Evolutionary conservation across 1,139 yeast genomes (phyloP), one percentile per base, ranked within the genome.

Genomic region (Debaryomyces nepalensis): DNA sequence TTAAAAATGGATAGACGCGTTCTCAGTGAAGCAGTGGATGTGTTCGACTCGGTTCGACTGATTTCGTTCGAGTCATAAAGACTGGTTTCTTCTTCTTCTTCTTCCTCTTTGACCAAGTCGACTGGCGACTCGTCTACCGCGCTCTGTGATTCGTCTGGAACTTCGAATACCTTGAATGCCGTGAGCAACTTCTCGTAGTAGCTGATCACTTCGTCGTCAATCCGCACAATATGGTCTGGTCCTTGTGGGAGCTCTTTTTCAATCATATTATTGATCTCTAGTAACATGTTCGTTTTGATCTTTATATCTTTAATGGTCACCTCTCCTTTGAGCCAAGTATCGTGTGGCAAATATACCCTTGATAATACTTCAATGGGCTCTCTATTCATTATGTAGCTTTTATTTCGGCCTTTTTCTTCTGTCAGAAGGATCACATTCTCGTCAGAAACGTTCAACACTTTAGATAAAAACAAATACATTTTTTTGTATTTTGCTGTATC

Each of bases 281-380:
- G 53, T 36, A 73, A 53, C 47, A 73, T 53, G 7, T 67, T 55
- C 11, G 58, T 57, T 50, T 73, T 73, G 31, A 69, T 57, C 41
- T 63, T 64, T 42, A 61, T 47, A 41, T 71, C 71, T 37, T 62
- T 59, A 19, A 73, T 58, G 19, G 51, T 45, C 2, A 72, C 55
- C 22, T 66, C 68, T 21, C 66, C 68, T 34, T 55, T 54, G 22
- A 68, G 52, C 79, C 79, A 73, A 18, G 70, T 47, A 44, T 72
- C 76, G n/a, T 47, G 45, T 1, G 78, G 76, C 11, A 73, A 54
- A 2, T 55, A 54, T 2, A 73, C 57, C 33, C 63, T 66, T 7
- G 73, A 70, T 20, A 73, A 48, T 10, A 70, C 52, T 38, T 69
- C 74, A 5, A 46, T 37, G 4, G 36, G 37, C 5, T 32, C 42